A percentile compares a stretch with the other conserved stretches of the same genome.
Conservation (phyloP, 163 green algal genomes). For the Coccomyxa subellipsoidea region DNA sequence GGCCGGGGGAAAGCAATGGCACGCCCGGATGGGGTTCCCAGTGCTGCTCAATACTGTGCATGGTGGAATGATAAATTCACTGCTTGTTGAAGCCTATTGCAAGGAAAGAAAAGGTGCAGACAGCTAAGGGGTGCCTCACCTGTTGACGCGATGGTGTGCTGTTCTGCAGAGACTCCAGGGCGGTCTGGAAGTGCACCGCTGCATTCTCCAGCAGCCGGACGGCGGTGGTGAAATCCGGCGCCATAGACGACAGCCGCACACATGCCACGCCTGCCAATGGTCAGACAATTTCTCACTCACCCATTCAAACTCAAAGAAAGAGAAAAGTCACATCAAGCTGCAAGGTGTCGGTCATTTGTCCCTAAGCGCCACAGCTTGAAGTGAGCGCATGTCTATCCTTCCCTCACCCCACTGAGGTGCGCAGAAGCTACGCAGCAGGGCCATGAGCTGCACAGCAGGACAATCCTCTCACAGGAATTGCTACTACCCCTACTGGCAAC, state of each 20-base stretch:
- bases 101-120: neutral
- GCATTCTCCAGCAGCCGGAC: slow-evolving; percentile 1
- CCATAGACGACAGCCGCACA: neutral
- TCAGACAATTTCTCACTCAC: too few relatives aligned
- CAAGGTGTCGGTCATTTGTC: neutral
- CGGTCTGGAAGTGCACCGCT: neutral
- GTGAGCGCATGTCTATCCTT: neutral
- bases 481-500: too few relatives aligned
- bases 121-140: neutral
- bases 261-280: slow-evolving; percentile 5
- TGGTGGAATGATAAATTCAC: neutral
- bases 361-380: too few relatives aligned
- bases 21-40: too few relatives aligned
- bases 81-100: neutral
- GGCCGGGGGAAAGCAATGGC: too few relatives aligned
- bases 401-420: neutral
- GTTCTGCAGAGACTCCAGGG: neutral
- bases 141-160: neutral
- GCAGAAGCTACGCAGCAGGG: neutral
- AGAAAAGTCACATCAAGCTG: neutral
- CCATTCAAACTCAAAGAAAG: too few relatives aligned
- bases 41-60: too few relatives aligned
- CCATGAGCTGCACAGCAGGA: neutral
- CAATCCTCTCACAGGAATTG: neutral
- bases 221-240: neutral